These are phyloP conservation scores for Cercospora canescens DNA, from an alignment of 2,329 filamentous ascomycete genomes.

Conservation along the genomic window DNA sequence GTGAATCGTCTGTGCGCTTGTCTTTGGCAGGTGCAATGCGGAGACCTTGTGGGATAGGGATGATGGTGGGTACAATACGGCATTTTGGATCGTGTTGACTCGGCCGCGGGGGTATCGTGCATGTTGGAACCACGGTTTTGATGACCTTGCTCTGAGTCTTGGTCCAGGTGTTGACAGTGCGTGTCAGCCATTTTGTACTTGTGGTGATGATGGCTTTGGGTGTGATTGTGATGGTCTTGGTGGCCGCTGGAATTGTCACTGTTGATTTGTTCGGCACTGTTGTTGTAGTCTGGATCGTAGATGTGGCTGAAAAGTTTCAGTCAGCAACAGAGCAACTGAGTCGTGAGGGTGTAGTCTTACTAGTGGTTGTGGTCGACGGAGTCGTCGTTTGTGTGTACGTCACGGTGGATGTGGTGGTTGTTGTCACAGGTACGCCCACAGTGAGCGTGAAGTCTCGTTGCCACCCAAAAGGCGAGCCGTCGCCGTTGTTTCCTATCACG, in stretches of 20 bases:
- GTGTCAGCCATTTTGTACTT: constrained; percentile 23
- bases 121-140: constrained; percentile 40
- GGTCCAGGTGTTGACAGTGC: constrained; percentile 34
- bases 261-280: constrained; percentile 28
- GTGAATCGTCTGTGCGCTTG: not conserved
- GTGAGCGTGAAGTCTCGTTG: constrained; percentile 43
- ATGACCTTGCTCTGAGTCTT: constrained; percentile 23
- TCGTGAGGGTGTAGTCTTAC: constrained; percentile 1
- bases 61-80: constrained; percentile 30
- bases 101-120: constrained; percentile 28
- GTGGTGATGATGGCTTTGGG: constrained; percentile 23
- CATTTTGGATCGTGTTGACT: constrained; percentile 7
- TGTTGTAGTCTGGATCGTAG: constrained; percentile 20
- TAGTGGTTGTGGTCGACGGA: constrained; percentile 15
- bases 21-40: constrained; percentile 19
- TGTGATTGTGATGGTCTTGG: constrained; percentile 27
- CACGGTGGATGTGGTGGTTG: constrained; percentile 21
- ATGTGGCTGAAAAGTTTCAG: constrained; percentile 7
- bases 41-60: constrained; percentile 19
- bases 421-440: constrained; percentile 34
- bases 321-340: not conserved
- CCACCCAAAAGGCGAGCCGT: constrained; percentile 47
- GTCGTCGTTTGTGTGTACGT: constrained; percentile 22
- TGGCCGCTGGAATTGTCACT: constrained; percentile 32
- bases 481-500: constrained; percentile 45